Evolutionary conservation across 768 basidiomycete species (phyloP).

Genomic region (Cantharellus anzutake): DNA sequence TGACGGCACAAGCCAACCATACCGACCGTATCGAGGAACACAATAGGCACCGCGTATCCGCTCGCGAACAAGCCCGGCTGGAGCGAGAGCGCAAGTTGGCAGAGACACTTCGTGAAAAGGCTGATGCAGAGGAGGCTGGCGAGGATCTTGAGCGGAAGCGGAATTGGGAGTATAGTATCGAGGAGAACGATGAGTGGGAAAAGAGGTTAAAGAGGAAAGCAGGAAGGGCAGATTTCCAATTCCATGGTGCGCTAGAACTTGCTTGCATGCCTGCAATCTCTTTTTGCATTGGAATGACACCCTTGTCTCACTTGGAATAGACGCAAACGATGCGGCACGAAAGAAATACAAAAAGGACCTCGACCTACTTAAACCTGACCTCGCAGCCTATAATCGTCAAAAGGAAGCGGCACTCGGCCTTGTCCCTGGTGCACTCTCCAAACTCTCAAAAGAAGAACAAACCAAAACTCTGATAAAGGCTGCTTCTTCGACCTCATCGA

Average conservation of each 20-base stretch:
- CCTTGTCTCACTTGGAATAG: slow-evolving; percentile 22
- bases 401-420: slow-evolving; percentile 72
- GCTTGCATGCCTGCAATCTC: not conserved
- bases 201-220: slow-evolving; percentile 69
- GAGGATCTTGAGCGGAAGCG: slow-evolving; percentile 79
- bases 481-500: slow-evolving; percentile 1
- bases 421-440: slow-evolving; percentile 42
- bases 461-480: not conserved
- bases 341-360: slow-evolving; percentile 85
- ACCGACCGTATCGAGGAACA: slow-evolving; percentile 73
- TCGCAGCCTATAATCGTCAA: slow-evolving; percentile 72
- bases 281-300: not conserved
- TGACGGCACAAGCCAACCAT: slow-evolving; percentile 67
- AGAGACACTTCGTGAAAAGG: slow-evolving; percentile 65
- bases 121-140: slow-evolving; percentile 79
- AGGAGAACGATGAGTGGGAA: slow-evolving; percentile 95
- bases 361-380: slow-evolving; percentile 71
- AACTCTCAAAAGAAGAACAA: slow-evolving; percentile 22
- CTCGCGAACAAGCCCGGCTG: slow-evolving; percentile 61
- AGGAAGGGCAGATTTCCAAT: slow-evolving; percentile 73
- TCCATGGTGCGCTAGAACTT: slow-evolving; percentile 46
- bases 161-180: slow-evolving; percentile 90
- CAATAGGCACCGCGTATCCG: slow-evolving; percentile 53
- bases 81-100: slow-evolving; percentile 85
- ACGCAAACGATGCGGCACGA: slow-evolving; percentile 77